Evolutionary conservation across 1,284 basidiomycete species (phyloP), one percentile per base, ranked within the genome.

Genomic region (Fomitopsis palustris): DNA sequence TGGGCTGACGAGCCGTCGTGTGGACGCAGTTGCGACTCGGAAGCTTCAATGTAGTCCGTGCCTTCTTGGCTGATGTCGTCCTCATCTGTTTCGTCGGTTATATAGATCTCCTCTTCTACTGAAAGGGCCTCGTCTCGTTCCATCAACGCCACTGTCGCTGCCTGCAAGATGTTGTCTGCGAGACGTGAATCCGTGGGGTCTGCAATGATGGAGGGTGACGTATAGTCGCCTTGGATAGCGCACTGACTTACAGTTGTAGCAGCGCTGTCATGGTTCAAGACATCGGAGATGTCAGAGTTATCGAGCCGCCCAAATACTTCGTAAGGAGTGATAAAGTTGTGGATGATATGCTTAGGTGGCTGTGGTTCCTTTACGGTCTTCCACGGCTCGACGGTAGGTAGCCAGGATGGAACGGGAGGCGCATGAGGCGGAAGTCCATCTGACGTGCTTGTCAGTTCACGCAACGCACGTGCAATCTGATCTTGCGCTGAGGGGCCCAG

Each of bases 401-500:
- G 19, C 49, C 49, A 52, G 8, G 49, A 33, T 7, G 31, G 49
- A 8, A 35, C 10, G 9, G 49, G 3, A 23, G 19, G 19, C 16
- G 33, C 31, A 1, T 52, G n/a, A 12, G 29, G 29, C 8, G 47
- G 29, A 10, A 35, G 12, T 16, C n/a, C 38, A 8, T 41, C 37
- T 9, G 37, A 9, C 2, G 41, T 14, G 29, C 23, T 38, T 21
- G 41, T 37, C 25, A 59, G 17, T 9, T 37, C 33, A 23, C 33
- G 25, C 41, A 56, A 23, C 4, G 37, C 19, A 4, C 25, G 51
- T 25, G 69, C 67, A 56, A 75, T 63, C 53, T 64, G 69, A 56
- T 69, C 65, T 45, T 72, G 77, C 64, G 78, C 70, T 4, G 66
- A 23, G n/a, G 56, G 55, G 7, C 72, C 68, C 54, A 82, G 66